A percentile compares a stretch with the other conserved stretches of the same genome.
phyloP scores from a whole-genome alignment of 192 early-diverging fungal genomes.

The Phycomyces blakesleeanus region DNA sequence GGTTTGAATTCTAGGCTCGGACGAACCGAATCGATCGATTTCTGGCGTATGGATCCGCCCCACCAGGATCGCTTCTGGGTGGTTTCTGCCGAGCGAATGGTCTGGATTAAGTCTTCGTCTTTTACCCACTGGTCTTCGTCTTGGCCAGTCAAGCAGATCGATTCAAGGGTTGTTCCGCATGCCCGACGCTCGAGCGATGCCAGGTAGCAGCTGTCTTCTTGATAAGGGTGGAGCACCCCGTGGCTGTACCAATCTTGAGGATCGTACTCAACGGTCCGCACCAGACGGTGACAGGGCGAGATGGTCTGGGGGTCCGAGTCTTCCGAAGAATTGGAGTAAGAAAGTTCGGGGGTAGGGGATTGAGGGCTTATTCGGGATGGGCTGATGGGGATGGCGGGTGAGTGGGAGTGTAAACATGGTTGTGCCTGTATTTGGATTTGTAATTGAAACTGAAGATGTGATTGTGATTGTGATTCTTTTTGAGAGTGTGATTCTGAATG shows the following conservation, averaged over 20 bases:
- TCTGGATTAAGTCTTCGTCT: too few relatives aligned
- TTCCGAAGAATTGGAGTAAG: background rate
- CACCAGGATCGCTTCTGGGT: background rate
- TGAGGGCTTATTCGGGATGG: background rate
- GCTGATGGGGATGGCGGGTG: background rate
- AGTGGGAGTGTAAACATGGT: background rate
- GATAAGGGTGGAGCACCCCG: slow-evolving; percentile 11
- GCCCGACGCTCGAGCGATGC: slow-evolving; percentile 23
- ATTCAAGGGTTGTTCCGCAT: background rate
- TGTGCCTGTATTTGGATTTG: too few relatives aligned
- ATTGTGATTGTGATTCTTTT: too few relatives aligned
- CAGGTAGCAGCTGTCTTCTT: slow-evolving; percentile 23
- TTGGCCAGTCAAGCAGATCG: background rate
- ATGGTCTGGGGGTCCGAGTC: background rate
- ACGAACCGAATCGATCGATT: background rate
- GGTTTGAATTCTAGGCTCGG: slow-evolving; percentile 7
- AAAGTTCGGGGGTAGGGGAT: background rate
- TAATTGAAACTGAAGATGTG: too few relatives aligned
- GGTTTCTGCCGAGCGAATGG: too few relatives aligned
- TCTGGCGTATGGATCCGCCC: background rate
- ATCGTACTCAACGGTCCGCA: background rate
- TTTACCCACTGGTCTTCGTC: background rate
- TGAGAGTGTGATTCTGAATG: too few relatives aligned
- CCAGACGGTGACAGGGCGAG: background rate
- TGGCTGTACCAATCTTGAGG: slow-evolving; percentile 14